phyloP scores from a whole-genome alignment of 1,284 basidiomycete species.

The Ganoderma lucidum region DNA sequence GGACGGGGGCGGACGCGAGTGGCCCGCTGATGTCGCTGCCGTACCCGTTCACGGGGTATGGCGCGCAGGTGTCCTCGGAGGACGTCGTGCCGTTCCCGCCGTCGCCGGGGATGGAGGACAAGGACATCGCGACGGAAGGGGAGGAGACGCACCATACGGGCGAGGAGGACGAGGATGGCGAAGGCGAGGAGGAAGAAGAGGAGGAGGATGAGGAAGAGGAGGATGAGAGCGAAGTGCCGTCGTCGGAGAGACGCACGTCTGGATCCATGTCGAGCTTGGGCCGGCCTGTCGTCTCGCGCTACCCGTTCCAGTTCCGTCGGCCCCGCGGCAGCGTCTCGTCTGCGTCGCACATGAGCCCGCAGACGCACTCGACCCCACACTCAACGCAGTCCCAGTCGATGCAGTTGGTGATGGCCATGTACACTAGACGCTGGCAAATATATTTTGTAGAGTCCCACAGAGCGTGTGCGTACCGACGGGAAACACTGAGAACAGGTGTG shows the following conservation, averaged over 20 bases:
- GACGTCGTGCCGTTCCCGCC: conserved; percentile 78
- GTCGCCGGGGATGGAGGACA: conserved; percentile 50
- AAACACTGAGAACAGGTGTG: too few species aligned
- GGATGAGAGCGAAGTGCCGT: conserved; percentile 55
- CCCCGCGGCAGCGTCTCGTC: conserved; percentile 55
- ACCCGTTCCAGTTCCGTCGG: conserved; percentile 33
- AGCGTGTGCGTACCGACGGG: too few species aligned
- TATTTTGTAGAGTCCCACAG: too few species aligned
- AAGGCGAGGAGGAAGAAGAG: conserved; percentile 41
- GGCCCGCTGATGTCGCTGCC: conserved; percentile 48
- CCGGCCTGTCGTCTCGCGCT: conserved; percentile 46
- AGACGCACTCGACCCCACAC: conserved; percentile 49
- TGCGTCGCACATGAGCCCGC: conserved; percentile 42
- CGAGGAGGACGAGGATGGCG: conserved; percentile 38
- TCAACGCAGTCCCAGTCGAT: conserved; percentile 50
- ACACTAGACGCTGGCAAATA: too few species aligned
- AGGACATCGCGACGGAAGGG: conserved; percentile 36
- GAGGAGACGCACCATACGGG: conserved; percentile 38
- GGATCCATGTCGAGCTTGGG: conserved; percentile 83
- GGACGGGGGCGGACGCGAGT: conserved; percentile 36
- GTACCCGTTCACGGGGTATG: conserved; percentile 68
- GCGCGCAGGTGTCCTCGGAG: conserved; percentile 62
- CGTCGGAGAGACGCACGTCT: conserved; percentile 64
- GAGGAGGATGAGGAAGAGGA: conserved; percentile 51
- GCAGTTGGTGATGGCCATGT: conserved; percentile 32